phyloP scores from a whole-genome alignment of 1,284 basidiomycete species.

The Pulchroboletus neoregius region DNA sequence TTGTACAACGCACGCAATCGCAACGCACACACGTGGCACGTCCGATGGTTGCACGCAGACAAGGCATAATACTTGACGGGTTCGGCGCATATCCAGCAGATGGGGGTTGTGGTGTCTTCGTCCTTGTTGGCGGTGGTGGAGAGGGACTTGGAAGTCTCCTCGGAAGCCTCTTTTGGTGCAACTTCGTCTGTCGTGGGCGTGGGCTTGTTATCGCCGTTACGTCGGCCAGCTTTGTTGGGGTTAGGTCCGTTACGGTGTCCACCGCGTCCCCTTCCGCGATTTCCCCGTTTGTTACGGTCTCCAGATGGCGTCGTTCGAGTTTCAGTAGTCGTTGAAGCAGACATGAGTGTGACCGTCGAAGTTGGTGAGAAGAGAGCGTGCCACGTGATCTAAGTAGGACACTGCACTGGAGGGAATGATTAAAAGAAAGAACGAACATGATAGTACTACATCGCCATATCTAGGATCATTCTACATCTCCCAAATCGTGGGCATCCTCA shows the following conservation, averaged over 20 bases:
- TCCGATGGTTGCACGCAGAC: conserved; percentile 88
- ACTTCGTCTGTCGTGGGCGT: background rate
- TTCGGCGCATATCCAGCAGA: conserved; percentile 97
- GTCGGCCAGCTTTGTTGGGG: conserved; percentile 6
- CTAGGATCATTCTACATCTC: conserved; percentile 24
- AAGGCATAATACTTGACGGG: conserved; percentile 88
- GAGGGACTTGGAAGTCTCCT: conserved; percentile 4
- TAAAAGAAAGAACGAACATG: too few species aligned
- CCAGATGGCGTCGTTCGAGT: conserved; percentile 4
- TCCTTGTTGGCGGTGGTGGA: conserved; percentile 8
- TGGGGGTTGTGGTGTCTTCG: conserved; percentile 38
- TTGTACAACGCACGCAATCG: conserved; percentile 94
- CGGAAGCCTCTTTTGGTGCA: background rate
- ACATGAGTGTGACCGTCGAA: conserved; percentile 15
- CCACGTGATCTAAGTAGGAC: conserved; percentile 15
- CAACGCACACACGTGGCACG: conserved; percentile 90
- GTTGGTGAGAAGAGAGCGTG: background rate
- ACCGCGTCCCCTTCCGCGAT: conserved; percentile 22
- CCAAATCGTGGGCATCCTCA: conserved; percentile 11
- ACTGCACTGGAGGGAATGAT: too few species aligned
- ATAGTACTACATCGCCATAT: too few species aligned
- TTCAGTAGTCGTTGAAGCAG: conserved; percentile 15
- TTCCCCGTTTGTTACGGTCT: conserved; percentile 13
- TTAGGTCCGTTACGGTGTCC: conserved; percentile 8
- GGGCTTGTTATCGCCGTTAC: conserved; percentile 11